A percentile compares a stretch with the other conserved stretches of the same genome.
Conservation (phyloP, 805 yeast species). For the Saturnispora sekii region DNA sequence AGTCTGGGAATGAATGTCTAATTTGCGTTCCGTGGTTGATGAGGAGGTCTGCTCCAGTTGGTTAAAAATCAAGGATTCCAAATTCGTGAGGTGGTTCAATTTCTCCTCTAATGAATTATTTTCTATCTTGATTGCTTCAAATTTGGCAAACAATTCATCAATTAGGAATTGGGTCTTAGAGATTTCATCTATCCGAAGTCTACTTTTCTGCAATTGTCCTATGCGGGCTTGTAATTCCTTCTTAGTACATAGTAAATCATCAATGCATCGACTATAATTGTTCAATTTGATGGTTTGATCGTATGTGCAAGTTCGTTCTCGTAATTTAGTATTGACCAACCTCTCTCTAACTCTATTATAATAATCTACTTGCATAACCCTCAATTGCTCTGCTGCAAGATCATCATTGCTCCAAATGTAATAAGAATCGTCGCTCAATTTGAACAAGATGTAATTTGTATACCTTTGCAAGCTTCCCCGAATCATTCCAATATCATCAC, state of each 20-base stretch:
- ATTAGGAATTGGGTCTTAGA: background rate
- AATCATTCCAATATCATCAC: slow-evolving; percentile 19
- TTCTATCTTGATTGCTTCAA: background rate
- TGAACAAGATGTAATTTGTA: slow-evolving; percentile 21
- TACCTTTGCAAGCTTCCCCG: slow-evolving; percentile 15
- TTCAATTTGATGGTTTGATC: slow-evolving; percentile 35
- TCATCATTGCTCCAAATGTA: slow-evolving; percentile 15
- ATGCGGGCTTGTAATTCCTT: slow-evolving; percentile 9
- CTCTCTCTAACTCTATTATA: slow-evolving; percentile 1
- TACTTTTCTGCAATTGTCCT: no score
- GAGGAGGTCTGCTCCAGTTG: no score
- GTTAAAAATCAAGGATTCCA: background rate
- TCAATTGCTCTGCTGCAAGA: slow-evolving; percentile 12
- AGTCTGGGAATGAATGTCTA: no score
- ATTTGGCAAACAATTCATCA: slow-evolving; percentile 2
- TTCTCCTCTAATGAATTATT: slow-evolving; percentile 1
- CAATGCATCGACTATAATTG: slow-evolving; percentile 28
- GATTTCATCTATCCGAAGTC: background rate
- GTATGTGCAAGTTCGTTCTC: slow-evolving; percentile 26
- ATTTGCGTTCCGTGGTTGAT: no score
- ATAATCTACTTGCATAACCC: slow-evolving; percentile 8
- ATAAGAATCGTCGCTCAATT: slow-evolving; percentile 26
- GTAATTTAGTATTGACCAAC: slow-evolving; percentile 3
- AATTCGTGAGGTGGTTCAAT: background rate
- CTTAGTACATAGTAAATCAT: slow-evolving; percentile 23